These are phyloP conservation scores for Populus alba DNA, from an alignment of 345 rosid genomes.

Conservation along the genomic window DNA sequence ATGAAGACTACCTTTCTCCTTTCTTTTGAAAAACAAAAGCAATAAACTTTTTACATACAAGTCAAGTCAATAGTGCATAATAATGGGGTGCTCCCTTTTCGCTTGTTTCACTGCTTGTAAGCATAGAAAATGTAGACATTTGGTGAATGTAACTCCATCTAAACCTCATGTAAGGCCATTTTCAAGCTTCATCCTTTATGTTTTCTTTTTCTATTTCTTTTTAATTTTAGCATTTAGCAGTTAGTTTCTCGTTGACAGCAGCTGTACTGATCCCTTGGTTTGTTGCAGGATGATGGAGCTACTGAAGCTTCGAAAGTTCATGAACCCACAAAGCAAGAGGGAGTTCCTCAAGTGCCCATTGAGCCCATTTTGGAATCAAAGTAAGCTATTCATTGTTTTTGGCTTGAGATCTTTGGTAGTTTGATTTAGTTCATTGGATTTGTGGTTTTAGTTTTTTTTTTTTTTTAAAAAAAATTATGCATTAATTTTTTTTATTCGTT, in stretches of 20 bases:
- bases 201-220: neutral
- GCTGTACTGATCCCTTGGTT: neutral
- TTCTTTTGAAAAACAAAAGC: neutral
- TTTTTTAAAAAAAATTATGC: neutral
- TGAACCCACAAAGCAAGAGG: neutral
- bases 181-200: slow-evolving; percentile 3
- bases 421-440: neutral
- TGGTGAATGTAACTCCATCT: slow-evolving; percentile 10
- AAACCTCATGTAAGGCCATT: slow-evolving; percentile 14
- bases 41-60: neutral
- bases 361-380: neutral
- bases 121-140: slow-evolving; percentile 5
- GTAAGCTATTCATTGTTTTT: slow-evolving; percentile 12
- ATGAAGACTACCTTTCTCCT: neutral
- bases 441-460: neutral
- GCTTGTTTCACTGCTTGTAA: slow-evolving; percentile 19
- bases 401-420: neutral
- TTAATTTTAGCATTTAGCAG: neutral
- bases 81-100: slow-evolving; percentile 23
- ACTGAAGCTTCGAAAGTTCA: neutral
- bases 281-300: slow-evolving; percentile 13
- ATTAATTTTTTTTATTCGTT: neutral
- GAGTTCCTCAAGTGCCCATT: slow-evolving; percentile 12
- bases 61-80: neutral
- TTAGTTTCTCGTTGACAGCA: neutral